Evolutionary conservation across 495 filamentous ascomycete genomes (phyloP).

Genomic region (Penicillium lividum): DNA sequence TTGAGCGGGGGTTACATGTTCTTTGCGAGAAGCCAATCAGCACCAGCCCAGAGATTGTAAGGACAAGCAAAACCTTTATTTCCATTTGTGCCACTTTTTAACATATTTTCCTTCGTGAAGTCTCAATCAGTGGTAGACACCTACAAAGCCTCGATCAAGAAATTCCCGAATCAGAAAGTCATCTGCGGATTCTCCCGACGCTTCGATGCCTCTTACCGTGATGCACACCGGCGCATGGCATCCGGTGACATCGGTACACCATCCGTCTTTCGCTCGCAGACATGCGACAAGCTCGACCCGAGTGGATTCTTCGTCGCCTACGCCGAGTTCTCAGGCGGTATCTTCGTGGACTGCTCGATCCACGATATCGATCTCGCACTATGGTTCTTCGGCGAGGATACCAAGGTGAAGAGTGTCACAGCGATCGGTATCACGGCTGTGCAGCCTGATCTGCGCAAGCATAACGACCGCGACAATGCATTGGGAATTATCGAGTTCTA

Average conservation of each 20-base stretch:
- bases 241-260: conserved; percentile 48
- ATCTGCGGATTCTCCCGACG: conserved; percentile 57
- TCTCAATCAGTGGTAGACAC: conserved; percentile 48
- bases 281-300: conserved; percentile 52
- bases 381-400: conserved; percentile 51
- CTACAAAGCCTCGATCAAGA: conserved; percentile 29
- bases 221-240: conserved; percentile 43
- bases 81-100: not conserved
- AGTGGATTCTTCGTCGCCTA: conserved; percentile 52
- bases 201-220: conserved; percentile 47
- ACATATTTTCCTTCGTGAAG: conserved; percentile 20
- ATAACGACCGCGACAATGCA: conserved; percentile 59
- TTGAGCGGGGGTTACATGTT: conserved; percentile 49
- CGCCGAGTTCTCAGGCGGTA: conserved; percentile 52
- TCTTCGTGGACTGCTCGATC: conserved; percentile 54
- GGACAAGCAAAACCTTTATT: not conserved
- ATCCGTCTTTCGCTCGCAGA: conserved; percentile 51
- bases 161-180: conserved; percentile 49
- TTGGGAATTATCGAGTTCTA: conserved; percentile 61
- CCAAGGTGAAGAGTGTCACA: conserved; percentile 44
- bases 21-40: conserved; percentile 55
- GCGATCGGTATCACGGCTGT: conserved; percentile 55
- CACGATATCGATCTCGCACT: conserved; percentile 55
- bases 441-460: conserved; percentile 50
- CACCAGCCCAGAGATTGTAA: conserved; percentile 37